Evolutionary conservation across 192 early-diverging fungal species (phyloP).

Genomic region (Coemansia sp.): DNA sequence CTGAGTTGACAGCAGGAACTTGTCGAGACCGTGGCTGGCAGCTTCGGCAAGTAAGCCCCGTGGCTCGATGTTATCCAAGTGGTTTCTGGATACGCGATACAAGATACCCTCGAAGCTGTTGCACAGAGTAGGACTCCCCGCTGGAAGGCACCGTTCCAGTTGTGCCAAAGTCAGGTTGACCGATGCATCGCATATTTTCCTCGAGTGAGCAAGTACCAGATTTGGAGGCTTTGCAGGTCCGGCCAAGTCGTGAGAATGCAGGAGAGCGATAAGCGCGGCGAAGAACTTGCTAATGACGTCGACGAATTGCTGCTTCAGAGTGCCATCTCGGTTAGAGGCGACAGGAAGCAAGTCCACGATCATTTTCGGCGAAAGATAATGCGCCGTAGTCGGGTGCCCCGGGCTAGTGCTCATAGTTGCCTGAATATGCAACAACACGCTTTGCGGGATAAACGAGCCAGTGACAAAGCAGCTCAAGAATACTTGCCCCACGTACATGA

Average conservation of each 20-base stretch:
- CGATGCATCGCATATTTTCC: slow-evolving; percentile 15
- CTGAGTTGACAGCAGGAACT: slow-evolving; percentile 9
- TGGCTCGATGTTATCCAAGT: neutral
- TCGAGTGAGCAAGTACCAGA: neutral
- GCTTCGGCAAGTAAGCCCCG: neutral
- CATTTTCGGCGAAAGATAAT: neutral
- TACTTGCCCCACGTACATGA: slow-evolving; percentile 26
- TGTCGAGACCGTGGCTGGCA: neutral
- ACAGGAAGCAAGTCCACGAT: neutral
- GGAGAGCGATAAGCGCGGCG: slow-evolving; percentile 7
- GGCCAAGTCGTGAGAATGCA: neutral
- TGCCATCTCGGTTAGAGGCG: neutral
- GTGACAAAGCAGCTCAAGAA: slow-evolving; percentile 14
- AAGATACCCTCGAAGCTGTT: slow-evolving; percentile 10
- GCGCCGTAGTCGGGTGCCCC: neutral
- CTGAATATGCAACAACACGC: slow-evolving; percentile 13
- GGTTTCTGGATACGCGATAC: neutral
- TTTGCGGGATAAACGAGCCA: slow-evolving; percentile 1
- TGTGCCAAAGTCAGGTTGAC: slow-evolving; percentile 21
- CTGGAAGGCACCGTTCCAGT: slow-evolving; percentile 7
- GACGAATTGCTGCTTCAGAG: slow-evolving; percentile 8
- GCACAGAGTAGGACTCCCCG: neutral
- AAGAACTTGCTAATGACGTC: slow-evolving; percentile 18
- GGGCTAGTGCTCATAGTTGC: slow-evolving; percentile 6
- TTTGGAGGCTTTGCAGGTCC: neutral